A percentile compares a stretch with the other conserved stretches of the same genome.
phyloP scores from a whole-genome alignment of 306 rosid species.

The Glycine tomentella region DNA sequence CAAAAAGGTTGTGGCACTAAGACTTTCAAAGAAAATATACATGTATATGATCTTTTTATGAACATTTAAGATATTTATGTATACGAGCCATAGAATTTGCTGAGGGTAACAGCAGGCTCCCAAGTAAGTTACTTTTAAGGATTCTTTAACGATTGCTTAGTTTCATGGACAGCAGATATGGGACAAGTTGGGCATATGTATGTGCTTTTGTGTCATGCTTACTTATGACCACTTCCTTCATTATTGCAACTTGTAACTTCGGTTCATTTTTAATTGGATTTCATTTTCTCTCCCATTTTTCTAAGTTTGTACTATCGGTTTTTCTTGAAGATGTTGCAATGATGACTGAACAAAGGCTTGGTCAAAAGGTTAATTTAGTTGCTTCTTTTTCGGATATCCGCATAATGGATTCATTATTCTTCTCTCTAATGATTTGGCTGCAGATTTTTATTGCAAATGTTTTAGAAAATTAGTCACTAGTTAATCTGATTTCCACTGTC shows the following conservation, averaged over 20 bases:
- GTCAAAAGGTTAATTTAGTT: background rate
- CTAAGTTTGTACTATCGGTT: too few relatives aligned
- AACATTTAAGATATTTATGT: background rate
- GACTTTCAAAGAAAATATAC: background rate
- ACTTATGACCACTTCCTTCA: background rate
- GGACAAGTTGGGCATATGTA: background rate
- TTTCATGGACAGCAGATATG: background rate
- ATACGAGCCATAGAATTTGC: background rate
- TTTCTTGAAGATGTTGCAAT: background rate
- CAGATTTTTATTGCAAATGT: background rate
- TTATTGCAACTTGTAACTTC: background rate
- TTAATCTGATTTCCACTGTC: background rate
- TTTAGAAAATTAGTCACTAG: background rate
- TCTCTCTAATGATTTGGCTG: background rate
- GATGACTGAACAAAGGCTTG: background rate
- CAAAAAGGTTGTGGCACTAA: background rate
- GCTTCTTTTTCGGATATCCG: background rate
- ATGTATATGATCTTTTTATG: background rate
- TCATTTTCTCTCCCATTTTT: background rate
- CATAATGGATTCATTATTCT: background rate
- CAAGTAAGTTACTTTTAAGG: conserved; percentile 3
- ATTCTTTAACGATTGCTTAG: background rate
- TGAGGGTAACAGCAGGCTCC: background rate
- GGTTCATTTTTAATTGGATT: background rate
- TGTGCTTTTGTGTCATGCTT: background rate